These are phyloP conservation scores for Xylaria multiplex DNA, from an alignment of 2,329 filamentous ascomycete genomes.

Conservation along the genomic window DNA sequence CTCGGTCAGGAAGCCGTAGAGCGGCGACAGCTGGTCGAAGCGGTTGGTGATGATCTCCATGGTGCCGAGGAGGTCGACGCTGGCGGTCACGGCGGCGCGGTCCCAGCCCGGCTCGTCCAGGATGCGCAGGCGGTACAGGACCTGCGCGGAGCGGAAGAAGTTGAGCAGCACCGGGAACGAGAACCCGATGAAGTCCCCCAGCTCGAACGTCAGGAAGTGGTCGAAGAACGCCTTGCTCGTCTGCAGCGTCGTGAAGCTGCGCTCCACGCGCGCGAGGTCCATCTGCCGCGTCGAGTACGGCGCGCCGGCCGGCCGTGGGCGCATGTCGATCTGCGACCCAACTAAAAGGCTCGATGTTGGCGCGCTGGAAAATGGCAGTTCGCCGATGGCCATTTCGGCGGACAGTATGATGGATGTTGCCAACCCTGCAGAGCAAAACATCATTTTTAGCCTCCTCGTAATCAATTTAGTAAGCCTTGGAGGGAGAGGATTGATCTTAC, in stretches of 20 bases:
- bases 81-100: conserved; percentile 33
- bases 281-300: conserved; percentile 23
- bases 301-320: neutral
- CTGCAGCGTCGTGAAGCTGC: conserved; percentile 41
- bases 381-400: conserved; percentile 53
- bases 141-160: conserved; percentile 44
- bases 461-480: neutral
- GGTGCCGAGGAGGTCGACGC: conserved; percentile 40
- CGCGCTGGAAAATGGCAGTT: conserved; percentile 47
- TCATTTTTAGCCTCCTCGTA: conserved; percentile 5
- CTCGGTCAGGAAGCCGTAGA: conserved; percentile 38
- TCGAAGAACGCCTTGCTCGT: conserved; percentile 42
- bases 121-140: conserved; percentile 46
- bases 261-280: conserved; percentile 39
- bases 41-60: conserved; percentile 38
- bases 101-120: conserved; percentile 47
- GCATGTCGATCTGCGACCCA: conserved; percentile 9
- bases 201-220: conserved; percentile 41
- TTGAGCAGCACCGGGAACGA: conserved; percentile 43
- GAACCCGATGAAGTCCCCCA: conserved; percentile 38
- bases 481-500: conserved; percentile 41
- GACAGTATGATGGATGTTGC: conserved; percentile 51
- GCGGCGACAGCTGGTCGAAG: conserved; percentile 36
- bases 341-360: conserved; percentile 31
- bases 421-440: conserved; percentile 44